These are phyloP conservation scores for Komagataella mondaviorum DNA, from an alignment of 805 yeast species.

Conservation along the genomic window DNA sequence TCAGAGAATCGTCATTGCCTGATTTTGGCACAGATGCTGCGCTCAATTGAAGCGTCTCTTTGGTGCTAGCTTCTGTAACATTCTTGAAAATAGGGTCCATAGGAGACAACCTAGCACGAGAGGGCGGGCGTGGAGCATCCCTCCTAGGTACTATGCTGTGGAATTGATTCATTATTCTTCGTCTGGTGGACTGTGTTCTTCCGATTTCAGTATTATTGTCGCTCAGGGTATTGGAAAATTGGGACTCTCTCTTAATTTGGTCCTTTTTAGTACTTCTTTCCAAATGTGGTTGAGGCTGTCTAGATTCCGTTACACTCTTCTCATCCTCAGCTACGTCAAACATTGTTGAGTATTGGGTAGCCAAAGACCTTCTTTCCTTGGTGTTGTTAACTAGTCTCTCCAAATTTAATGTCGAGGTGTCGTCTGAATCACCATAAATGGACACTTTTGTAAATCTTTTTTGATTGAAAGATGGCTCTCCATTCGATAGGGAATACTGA, in stretches of 20 bases:
- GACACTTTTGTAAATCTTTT: constrained; percentile 4
- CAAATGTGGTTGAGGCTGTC: not conserved
- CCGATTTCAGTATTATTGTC: not conserved
- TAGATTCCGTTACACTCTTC: not conserved
- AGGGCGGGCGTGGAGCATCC: not conserved
- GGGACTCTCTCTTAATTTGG: not conserved
- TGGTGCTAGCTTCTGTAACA: not conserved
- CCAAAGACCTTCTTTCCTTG: not conserved
- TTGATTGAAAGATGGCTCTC: not conserved
- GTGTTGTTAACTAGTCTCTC: not conserved
- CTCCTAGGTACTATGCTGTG: not conserved
- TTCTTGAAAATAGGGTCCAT: not conserved
- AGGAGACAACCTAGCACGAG: not conserved
- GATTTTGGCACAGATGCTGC: not conserved
- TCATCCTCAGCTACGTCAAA: not conserved
- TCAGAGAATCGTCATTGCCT: not conserved
- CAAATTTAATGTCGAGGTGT: not conserved
- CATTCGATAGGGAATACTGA: constrained; percentile 8
- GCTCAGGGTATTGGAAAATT: not conserved
- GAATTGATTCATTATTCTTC: not conserved
- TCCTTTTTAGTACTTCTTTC: not conserved
- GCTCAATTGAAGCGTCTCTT: not conserved
- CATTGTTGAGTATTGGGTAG: not conserved
- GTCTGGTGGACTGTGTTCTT: not conserved
- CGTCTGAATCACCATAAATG: constrained; percentile 6